Percentiles rank a stretch among this genome's conserved stretches.
Evolutionary conservation across 148 eudicot species (phyloP).

Genomic region (Camellia japonica): DNA sequence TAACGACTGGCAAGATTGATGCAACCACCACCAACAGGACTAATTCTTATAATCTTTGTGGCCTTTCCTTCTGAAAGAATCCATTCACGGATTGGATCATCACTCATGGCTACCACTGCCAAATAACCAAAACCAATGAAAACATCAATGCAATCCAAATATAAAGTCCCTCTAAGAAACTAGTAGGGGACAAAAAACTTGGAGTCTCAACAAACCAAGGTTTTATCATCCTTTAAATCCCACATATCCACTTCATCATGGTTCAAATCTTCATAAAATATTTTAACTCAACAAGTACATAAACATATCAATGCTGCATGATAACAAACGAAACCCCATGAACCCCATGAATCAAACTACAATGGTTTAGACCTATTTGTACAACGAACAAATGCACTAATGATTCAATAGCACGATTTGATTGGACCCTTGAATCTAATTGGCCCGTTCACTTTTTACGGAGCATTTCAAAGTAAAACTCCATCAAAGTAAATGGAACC

Average conservation of each 20-base stretch:
- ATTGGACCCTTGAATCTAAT: not conserved
- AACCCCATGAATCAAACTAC: not conserved
- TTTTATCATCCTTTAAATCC: not conserved
- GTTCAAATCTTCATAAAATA: not conserved
- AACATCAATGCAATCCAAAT: slow-evolving; percentile 5
- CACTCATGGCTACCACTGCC: slow-evolving; percentile 69
- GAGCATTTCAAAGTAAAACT: not conserved
- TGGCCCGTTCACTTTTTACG: not conserved
- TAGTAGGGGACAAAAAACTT: not conserved
- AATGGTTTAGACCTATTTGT: not conserved
- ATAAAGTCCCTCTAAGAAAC: not conserved
- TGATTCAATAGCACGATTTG: not conserved
- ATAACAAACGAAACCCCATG: not conserved
- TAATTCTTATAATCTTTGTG: slow-evolving; percentile 55
- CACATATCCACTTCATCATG: not conserved
- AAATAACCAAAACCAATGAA: slow-evolving; percentile 9
- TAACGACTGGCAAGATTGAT: slow-evolving; percentile 81
- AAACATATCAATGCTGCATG: not conserved
- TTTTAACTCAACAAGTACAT: not conserved
- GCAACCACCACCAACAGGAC: slow-evolving; percentile 93
- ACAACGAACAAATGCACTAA: not conserved
- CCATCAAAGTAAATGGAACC: not conserved
- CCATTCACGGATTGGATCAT: slow-evolving; percentile 91
- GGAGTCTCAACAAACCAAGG: too few relatives aligned
- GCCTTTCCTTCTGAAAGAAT: slow-evolving; percentile 88